Base-by-base conservation (phyloP, 768 basidiomycete species). In the Suillus lakei region DNA sequence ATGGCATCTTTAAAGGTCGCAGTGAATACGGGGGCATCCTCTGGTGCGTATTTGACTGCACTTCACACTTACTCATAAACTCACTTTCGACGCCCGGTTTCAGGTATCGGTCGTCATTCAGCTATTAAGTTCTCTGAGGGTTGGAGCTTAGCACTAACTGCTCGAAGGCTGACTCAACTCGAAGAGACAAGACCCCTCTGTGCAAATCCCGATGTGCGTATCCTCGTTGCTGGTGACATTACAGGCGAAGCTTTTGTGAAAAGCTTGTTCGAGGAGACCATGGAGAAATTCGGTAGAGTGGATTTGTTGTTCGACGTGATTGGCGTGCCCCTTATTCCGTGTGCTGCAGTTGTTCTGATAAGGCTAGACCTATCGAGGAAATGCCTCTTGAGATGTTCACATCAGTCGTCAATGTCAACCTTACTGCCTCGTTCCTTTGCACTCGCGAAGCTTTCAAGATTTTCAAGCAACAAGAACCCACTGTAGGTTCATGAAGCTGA, bases 11-110 rank as follows among this genome's bases (percentile, higher is more conserved):
- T 79, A 43, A 87, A 88, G 48, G 91, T 96, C 48, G 91, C 91
- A 4, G 84, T 95, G 68, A 84, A 96, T 74, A 96, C 94, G 3
- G 95, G 95, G 44, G 93, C 92, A 26, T 93, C 91, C 5, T 89
- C 87, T 56, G 93, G 95, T 81, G 36, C 21, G 73, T 70, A 23
- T n/a, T 15, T 7, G 6, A 43, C 50, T 18, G 26, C 23, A 55
- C n/a, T 30, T 28, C 13, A 39, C 39, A 39, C 2, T 39, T 39
- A 5, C 5, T 39, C 41, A 16, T 39, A 26, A 48, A 62, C 44
- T 56, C 28, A 61, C 51, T 56, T 23, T 30, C 34, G 50, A 51
- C 23, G 21, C 30, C 9, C 56, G 28, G 4, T 13, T 48, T 48
- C 66, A 84, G 84, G 84, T 5, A 93, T 95, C 66, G 93, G 93